Evolutionary conservation across 2,329 filamentous ascomycete genomes (phyloP), one percentile per base, ranked within the genome.

Genomic region (Parascedosporium putredinis): DNA sequence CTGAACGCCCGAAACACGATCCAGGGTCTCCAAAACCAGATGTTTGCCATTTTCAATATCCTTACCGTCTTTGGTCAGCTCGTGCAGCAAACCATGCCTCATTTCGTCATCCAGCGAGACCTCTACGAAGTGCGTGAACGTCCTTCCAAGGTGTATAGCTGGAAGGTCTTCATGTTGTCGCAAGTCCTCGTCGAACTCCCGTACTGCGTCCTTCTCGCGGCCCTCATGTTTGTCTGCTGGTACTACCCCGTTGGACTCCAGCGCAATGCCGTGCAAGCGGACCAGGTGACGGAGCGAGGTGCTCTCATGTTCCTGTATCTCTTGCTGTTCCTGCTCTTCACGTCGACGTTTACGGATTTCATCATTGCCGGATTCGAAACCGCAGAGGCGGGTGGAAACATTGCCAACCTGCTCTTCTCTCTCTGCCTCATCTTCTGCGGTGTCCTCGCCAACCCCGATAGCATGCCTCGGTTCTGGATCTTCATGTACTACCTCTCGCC

Each of bases 201-300:
- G 0, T 95, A 86, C 83, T 88, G 94, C 62, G 76, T 81, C 0
- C 66, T 93, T 40, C 83, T 86, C 74, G 78, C 81, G 3, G 74
- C 83, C n/a, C 67, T 94, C 55, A 83, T 90, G 70, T 95, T 74
- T 71, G 74, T 88, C 59, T 82, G 75, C 63, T 91, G 86, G 79
- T 95, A 95, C 71, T 95, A 90, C 62, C 87, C 88, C 1, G 78
- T 94, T 50, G 87, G 86, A 2, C 75, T 93, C 8, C 81, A 88
- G 64, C 66, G 69, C 52, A 90, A 91, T 59, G 85, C 86, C 2
- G 67, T 72, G 14, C 71, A 71, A 1, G 79, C 79, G 3, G 75
- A 75, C 53, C 70, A 80, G 54, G 76, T 83, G 1, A 62, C 75
- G 4, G 79, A 88, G 58, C 85, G 88, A 25, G 86, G 87, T 8